phyloP scores from a whole-genome alignment of 2,329 filamentous ascomycete species.

The Fusarium penzigii region DNA sequence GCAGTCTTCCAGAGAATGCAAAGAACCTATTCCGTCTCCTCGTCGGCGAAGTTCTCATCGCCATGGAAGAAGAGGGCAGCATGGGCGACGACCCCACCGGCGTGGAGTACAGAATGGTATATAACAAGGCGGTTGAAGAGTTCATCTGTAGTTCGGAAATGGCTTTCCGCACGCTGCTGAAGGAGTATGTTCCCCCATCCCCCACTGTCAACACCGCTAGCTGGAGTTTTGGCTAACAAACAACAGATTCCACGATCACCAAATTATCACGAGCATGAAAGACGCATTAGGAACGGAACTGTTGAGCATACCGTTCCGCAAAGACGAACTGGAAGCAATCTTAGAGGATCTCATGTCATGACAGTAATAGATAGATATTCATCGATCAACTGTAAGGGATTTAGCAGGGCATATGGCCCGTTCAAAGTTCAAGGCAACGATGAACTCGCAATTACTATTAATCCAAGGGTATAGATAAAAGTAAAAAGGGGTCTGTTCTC shows the following conservation, averaged over 20 bases:
- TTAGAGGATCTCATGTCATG: slow-evolving; percentile 67
- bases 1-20: slow-evolving; percentile 89
- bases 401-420: slow-evolving; percentile 12
- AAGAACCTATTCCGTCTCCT: slow-evolving; percentile 83
- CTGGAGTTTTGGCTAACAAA: slow-evolving; percentile 28
- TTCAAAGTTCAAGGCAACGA: neutral
- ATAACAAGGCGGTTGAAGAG: slow-evolving; percentile 93
- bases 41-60: slow-evolving; percentile 78
- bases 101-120: slow-evolving; percentile 87
- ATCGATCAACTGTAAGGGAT: slow-evolving; percentile 9
- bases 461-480: slow-evolving; percentile 17
- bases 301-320: slow-evolving; percentile 79
- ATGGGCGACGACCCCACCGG: slow-evolving; percentile 59
- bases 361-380: slow-evolving; percentile 8
- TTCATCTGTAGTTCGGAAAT: slow-evolving; percentile 98
- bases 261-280: slow-evolving; percentile 90
- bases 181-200: slow-evolving; percentile 64
- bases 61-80: slow-evolving; percentile 62
- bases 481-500: slow-evolving; percentile 1
- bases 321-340: slow-evolving; percentile 85
- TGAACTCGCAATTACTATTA: slow-evolving; percentile 8
- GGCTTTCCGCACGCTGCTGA: slow-evolving; percentile 88
- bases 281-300: slow-evolving; percentile 84
- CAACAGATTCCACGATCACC: slow-evolving; percentile 85
- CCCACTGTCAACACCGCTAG: neutral